phyloP scores from a whole-genome alignment of 129 eudicot genomes.

The Chrysanthemum makinoi region DNA sequence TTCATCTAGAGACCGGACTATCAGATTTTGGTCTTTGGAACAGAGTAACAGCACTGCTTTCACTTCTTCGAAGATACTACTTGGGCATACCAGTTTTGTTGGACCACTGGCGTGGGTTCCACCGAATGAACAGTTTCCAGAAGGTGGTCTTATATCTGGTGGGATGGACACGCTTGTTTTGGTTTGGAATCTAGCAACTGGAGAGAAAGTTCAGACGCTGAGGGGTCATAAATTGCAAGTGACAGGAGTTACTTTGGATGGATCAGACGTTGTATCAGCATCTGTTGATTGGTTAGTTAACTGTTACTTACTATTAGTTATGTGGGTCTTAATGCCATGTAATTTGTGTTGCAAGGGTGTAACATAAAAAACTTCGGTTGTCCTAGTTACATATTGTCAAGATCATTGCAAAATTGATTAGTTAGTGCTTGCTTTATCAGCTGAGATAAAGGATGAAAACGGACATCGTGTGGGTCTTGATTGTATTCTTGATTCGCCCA shows the following conservation, averaged over 20 bases:
- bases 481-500: background rate
- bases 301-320: background rate
- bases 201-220: constrained; percentile 68
- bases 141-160: constrained; percentile 89
- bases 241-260: constrained; percentile 76
- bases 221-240: constrained; percentile 89
- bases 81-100: constrained; percentile 96
- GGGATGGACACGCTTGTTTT: constrained; percentile 90
- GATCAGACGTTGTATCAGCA: constrained; percentile 68
- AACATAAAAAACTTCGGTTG: background rate
- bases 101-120: constrained; percentile 88
- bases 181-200: constrained; percentile 78
- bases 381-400: background rate
- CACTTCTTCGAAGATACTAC: constrained; percentile 55
- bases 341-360: constrained; percentile 15
- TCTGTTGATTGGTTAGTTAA: constrained; percentile 79
- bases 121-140: constrained; percentile 75
- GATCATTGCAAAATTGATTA: no score
- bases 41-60: constrained; percentile 46
- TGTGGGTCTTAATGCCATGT: background rate
- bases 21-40: constrained; percentile 79
- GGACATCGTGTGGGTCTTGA: background rate
- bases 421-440: no score
- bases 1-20: constrained; percentile 88
- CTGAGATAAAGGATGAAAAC: no score